Evolutionary conservation across 345 rosid genomes (phyloP), one percentile per base, ranked within the genome.

Genomic region (Arabidopsis thaliana): DNA sequence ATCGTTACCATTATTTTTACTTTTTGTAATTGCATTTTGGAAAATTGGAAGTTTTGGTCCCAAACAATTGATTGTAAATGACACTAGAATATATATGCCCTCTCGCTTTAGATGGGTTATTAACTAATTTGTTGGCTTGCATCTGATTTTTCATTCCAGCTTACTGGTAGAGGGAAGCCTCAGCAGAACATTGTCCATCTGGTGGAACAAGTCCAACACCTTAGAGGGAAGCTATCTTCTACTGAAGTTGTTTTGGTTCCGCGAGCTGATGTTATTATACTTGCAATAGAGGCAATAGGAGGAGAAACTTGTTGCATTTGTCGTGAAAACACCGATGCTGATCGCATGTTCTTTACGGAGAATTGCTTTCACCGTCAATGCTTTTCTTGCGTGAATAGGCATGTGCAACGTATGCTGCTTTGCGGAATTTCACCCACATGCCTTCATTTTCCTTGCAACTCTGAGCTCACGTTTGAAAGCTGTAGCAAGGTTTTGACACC

Each of bases 331-430:
- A 77, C 67, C 32, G 80, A 83, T 40, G 65, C 52, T 45, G 66
- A 53, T 1, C 50, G 42, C 69, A 86, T 87, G 78, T 88, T 93
- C 75, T 58, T 79, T 1, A 83, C 87, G 58, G 86, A 84, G 30
- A 77, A 79, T 23, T 92, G 97, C 69, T 37, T 59, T 53, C 95
- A 90, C 45, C 78, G 87, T 12, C 85, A 78, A 52, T 93, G 96
- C 76, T 73, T 82, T 72, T 71, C 88, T 71, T 93, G 98, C 67
- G 87, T 88, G 85, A 93, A 76, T 51, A 87, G 79, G 77, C 90
- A 82, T 20, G 84, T 88, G 32, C 88, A 88, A 79, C 87, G 75
- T 71, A 86, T 85, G 78, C 73, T 93, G 65, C 89, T 83, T 59
- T 65, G 81, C 32, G 96, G 87, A 49, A 58, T 76, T 59, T 68